Evolutionary conservation across 1,139 yeast genomes (phyloP), one percentile per base, ranked within the genome.

Genomic region (Kluyveromyces sp.): DNA sequence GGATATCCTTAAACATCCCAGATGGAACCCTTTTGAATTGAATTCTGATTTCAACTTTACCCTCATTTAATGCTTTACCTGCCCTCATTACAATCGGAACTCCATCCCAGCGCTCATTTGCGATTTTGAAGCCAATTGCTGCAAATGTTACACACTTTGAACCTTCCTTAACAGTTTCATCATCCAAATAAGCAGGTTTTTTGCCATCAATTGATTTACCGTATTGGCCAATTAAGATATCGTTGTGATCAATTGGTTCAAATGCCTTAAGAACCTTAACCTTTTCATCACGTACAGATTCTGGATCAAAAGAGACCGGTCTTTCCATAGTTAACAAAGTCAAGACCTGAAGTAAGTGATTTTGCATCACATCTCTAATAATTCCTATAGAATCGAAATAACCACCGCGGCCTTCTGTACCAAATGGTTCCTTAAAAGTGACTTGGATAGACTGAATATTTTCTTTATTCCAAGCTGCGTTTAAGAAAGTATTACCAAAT

Each of bases 391-490:
- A 74, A 69, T 94, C 97, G 63, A 94, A 92, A 72, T 92, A 92
- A 36, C 98, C 98, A 55, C 98, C 98, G 64, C 99, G 81, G 50
- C 98, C 98, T 69, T 92, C 97, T 41, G 98, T 92, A 49, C 98
- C 98, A 60, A 94, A 90, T 8, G 92, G 85, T 70, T 92, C 99
- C 71, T 94, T 94, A 73, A 92, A 90, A 26, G 92, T 77, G 56
- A 92, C 81, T 70, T 90, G 97, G 52, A 92, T 81, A 45, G 83
- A 78, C 52, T 80, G 75, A 61, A 92, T 81, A 67, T 78, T 82
- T 55, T 84, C 77, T 64, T 75, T 80, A 71, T 85, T 84, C 97
- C 97, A 92, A 47, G 86, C 79, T 27, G 95, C 87, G 61, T 78
- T 78, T 61, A 92, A 74, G 66, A 90, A 77, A 60, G 82, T 81